A percentile compares a stretch with the other conserved stretches of the same genome.
phyloP scores from a whole-genome alignment of 2,329 filamentous ascomycete species.

The Macrophomina tecta region DNA sequence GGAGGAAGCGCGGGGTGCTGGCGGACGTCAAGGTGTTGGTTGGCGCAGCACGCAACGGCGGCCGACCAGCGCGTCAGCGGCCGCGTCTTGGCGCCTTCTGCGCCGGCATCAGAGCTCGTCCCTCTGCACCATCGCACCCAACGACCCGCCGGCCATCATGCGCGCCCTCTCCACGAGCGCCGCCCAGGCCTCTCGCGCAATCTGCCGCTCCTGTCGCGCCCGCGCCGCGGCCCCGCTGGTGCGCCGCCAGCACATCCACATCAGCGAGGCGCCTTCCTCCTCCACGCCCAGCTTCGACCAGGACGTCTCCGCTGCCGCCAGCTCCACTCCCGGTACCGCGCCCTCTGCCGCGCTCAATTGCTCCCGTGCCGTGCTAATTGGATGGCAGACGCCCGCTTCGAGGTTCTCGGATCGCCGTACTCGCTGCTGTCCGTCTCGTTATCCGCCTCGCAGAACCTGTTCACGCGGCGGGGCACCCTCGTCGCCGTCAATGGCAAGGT shows the following conservation, averaged over 20 bases:
- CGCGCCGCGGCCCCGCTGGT: slow-evolving; percentile 32
- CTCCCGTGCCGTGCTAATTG: slow-evolving; percentile 3
- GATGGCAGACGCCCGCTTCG: slow-evolving; percentile 83
- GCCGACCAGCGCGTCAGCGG: slow-evolving; percentile 15
- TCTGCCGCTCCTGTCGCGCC: slow-evolving; percentile 28
- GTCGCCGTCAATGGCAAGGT: slow-evolving; percentile 88
- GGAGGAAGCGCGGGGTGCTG: neutral
- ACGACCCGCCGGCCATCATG: slow-evolving; percentile 17
- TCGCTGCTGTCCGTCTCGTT: slow-evolving; percentile 93
- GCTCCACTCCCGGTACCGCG: slow-evolving; percentile 26
- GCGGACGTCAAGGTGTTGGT: slow-evolving; percentile 16
- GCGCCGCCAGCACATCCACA: slow-evolving; percentile 49
- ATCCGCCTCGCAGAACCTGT: slow-evolving; percentile 91
- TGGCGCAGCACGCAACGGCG: slow-evolving; percentile 22
- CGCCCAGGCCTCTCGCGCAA: slow-evolving; percentile 14
- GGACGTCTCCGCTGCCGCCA: slow-evolving; percentile 23
- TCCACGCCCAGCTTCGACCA: slow-evolving; percentile 48
- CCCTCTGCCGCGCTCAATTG: slow-evolving; percentile 19
- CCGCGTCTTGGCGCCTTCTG: neutral
- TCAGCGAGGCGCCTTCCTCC: slow-evolving; percentile 52
- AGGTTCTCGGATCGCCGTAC: slow-evolving; percentile 89
- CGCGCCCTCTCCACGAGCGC: slow-evolving; percentile 26
- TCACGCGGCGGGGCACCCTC: slow-evolving; percentile 88
- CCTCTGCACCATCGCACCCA: slow-evolving; percentile 16
- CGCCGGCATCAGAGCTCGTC: slow-evolving; percentile 6